phyloP scores from a whole-genome alignment of 257 asterid genomes.

The Solanum tarapatanum region DNA sequence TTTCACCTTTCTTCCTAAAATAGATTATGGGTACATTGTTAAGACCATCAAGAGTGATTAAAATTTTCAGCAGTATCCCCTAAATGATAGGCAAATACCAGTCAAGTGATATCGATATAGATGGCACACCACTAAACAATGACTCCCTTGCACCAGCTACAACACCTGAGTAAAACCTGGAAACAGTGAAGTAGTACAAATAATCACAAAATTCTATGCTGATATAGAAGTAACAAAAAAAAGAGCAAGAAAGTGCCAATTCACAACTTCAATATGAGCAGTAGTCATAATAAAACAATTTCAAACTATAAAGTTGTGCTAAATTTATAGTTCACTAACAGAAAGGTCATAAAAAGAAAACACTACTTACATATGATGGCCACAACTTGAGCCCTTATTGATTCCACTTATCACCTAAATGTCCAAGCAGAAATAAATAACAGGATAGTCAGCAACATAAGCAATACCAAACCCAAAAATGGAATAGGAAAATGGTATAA shows the following conservation, averaged over 20 bases:
- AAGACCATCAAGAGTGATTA: background rate
- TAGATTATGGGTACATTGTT: constrained; percentile 1
- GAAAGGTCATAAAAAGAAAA: background rate
- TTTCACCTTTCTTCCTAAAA: constrained; percentile 73
- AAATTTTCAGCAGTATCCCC: background rate
- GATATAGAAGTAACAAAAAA: background rate
- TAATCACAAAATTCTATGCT: background rate
- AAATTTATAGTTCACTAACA: background rate
- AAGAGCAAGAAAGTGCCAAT: background rate
- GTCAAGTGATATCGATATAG: constrained; percentile 81
- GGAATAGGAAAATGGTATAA: background rate
- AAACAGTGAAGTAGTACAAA: constrained; percentile 2
- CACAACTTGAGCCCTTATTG: constrained; percentile 86
- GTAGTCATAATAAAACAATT: background rate
- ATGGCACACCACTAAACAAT: constrained; percentile 70
- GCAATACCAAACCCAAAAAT: background rate
- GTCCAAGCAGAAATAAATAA: background rate
- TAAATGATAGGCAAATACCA: constrained; percentile 37
- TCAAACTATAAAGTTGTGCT: background rate
- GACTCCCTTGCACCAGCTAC: constrained; percentile 98
- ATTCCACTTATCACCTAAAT: constrained; percentile 85
- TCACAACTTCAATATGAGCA: background rate
- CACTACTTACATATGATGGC: constrained; percentile 61
- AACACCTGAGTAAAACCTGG: constrained; percentile 81
- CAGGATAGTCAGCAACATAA: background rate